A percentile compares a stretch with the other conserved stretches of the same genome.
Conservation (phyloP, 2,329 filamentous ascomycete species). For the Aspergillus sp. region DNA sequence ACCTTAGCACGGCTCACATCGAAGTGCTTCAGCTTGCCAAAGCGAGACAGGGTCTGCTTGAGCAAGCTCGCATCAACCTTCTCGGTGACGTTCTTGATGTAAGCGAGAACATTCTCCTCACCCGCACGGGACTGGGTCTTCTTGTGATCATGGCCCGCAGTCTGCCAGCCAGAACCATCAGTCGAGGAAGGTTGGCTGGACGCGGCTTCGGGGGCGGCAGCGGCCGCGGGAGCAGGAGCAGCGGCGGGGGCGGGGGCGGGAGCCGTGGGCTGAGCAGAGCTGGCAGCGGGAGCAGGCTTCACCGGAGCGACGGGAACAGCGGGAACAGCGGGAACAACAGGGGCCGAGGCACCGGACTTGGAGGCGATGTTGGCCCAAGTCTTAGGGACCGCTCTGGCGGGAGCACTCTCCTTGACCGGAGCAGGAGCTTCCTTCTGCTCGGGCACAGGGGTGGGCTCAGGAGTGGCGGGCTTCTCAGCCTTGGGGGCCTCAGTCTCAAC, state of each 20-base stretch:
- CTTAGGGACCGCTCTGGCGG: constrained; percentile 57
- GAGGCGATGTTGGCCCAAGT: constrained; percentile 67
- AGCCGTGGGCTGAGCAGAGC: constrained; percentile 40
- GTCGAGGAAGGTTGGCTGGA: constrained; percentile 81
- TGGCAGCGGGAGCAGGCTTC: constrained; percentile 37
- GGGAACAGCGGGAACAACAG: constrained; percentile 39
- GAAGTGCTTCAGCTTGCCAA: constrained; percentile 65
- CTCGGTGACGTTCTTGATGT: constrained; percentile 94
- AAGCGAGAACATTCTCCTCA: constrained; percentile 77
- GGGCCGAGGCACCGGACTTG: constrained; percentile 44
- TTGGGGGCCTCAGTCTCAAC: constrained; percentile 46
- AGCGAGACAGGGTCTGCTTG: constrained; percentile 68
- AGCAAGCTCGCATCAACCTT: constrained; percentile 78
- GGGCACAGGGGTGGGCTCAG: constrained; percentile 59
- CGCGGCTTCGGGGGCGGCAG: constrained; percentile 51
- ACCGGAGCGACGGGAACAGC: constrained; percentile 36
- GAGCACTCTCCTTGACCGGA: constrained; percentile 56
- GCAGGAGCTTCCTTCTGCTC: constrained; percentile 43
- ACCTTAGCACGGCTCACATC: constrained; percentile 75
- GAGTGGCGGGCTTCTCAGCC: constrained; percentile 67
- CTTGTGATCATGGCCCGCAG: constrained; percentile 73
- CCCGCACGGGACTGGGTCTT: constrained; percentile 75
- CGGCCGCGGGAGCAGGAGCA: constrained; percentile 37
- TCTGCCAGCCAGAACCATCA: constrained; percentile 79
- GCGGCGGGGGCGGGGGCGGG: constrained; percentile 34